Base-by-base conservation (phyloP, 257 asterid genomes). In the Ocimum tenuiflorum region DNA sequence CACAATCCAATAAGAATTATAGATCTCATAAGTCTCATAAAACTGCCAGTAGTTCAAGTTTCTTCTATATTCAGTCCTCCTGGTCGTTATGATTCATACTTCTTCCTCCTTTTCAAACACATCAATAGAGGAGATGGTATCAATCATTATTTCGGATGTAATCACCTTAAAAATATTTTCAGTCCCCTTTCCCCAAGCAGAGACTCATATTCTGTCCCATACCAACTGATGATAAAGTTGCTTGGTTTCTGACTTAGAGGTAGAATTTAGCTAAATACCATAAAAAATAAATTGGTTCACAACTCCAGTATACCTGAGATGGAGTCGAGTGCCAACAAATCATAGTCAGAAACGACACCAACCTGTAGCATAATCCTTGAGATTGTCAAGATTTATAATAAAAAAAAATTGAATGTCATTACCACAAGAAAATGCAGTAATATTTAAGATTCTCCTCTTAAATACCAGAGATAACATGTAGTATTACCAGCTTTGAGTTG, bases 321-420 rank as follows among this genome's bases (percentile, higher is more conserved):
- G 74, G 95, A 79, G 78, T 85, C 95, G 7, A 90, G 90, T 22
- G 95, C 97, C 84, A 90, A 76, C 65, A 90, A 70, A 74, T 90
- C 97, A 60, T 90, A 90, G 81, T 90, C 97, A 62, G 97, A 90
- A 75, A 90, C 89, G 73, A 90, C 97, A 19, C 97, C 97, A 60
- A 90, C 91, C 96, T 88, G 87, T 84, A 65, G 59, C 65, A 77
- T 46, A 63, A 55, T 48, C 58, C 52, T 2, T 0, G 23, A 35
- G 53, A 15, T 50, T 49, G 63, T 74, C 70, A 77, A 24, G 47
- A 43, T 69, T 61, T 15, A 71, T 31, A 6, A 53, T 15, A 41
- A 55, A 58, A 3, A 35, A 60, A 3, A 27, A 59, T 13, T 53
- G 27, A 24, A 73, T 15, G 63, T 56, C 9, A 56, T 8, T 19